Evolutionary conservation across 2,329 filamentous ascomycete species (phyloP), one percentile per base, ranked within the genome.

Genomic region (Epichloe baconii): DNA sequence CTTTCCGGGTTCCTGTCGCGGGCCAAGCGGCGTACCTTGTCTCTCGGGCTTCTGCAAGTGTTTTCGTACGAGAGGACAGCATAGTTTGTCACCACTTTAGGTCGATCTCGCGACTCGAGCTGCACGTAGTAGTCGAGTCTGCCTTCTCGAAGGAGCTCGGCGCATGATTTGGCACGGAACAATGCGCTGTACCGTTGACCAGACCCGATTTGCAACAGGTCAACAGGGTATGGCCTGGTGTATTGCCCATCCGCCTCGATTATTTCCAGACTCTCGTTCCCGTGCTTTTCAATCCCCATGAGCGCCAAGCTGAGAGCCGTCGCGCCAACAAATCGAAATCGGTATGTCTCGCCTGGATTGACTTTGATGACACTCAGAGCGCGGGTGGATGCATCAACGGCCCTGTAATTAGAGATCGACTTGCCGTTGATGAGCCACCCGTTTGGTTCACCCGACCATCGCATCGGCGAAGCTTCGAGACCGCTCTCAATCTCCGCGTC

Each of bases 331-430:
- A 81, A 76, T 10, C 82, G 72, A 49, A 85, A 62, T 2, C 80
- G 72, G 57, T 85, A 85, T 0, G 73, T 79, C 59, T 74, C 79
- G 8, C 69, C 75, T 0, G 80, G 76, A 38, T 80, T 66, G 7
- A 46, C 44, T 11, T 50, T 11, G 21, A 50, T 48, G 12, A 53
- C 35, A 19, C 34, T 37, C 21, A 50, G 23, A 8, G 44, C 40
- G 4, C 31, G 37, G 17, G 17, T 48, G 31, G 44, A 38, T 11
- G 50, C 31, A 17, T 52, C 50, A 3, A 19, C 26, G 26, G 45
- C 50, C 17, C 17, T 2, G 23, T 34, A 14, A 44, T 44, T 40
- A 15, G 45, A 48, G 21, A 52, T 48, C 4, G 45, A 44, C 19
- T 43, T 41, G 38, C 51, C 51, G 40, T 50, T 53, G 44, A 53